Evolutionary conservation across 257 asterid genomes (phyloP), one percentile per base, ranked within the genome.

Genomic region (Cruciata laevipes): DNA sequence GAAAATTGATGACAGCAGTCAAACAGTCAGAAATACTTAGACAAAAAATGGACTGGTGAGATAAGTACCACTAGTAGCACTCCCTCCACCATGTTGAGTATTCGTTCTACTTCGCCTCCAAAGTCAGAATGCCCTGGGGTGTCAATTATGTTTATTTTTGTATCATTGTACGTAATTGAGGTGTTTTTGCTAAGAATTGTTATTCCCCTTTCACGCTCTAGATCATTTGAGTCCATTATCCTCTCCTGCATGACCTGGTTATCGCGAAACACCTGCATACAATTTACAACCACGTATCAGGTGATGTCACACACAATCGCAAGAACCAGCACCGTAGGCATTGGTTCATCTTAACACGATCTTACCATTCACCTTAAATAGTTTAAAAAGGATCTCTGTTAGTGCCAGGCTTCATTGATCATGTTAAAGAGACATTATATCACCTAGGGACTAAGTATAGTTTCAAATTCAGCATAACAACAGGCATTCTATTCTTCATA

Each of bases 61-160:
- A 44, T 8, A 61, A 60, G 76, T 87, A 94, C 99, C 99, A 94
- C 99, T 79, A 94, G 77, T 44, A 94, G 95, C 78, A 94, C 91
- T 80, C 99, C 99, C 80, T 94, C 99, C 68, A 94, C 99, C 99
- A 94, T 94, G 83, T 90, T 94, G 79, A 94, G 97, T 82, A 94
- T 90, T 63, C 99, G 93, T 73, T 94, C 97, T 59, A 90, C 99
- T 82, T 94, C 99, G 53, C 99, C 97, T 71, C 99, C 99, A 83
- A 94, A 94, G 84, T 94, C 99, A 67, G 99, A 94, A 71, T 94
- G 97, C 21, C 99, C 99, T 7, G 99, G 99, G 69, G 99, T 94
- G 68, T 94, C 99, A 63, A 94, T 94, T 65, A 94, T 90, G 73
- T 94, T 94, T 63, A 94, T 88, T 81, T 94, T 94, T 17, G 96